Conservation (phyloP, 164 flowering plant genomes). For the Chloranthus sessilifolius region DNA sequence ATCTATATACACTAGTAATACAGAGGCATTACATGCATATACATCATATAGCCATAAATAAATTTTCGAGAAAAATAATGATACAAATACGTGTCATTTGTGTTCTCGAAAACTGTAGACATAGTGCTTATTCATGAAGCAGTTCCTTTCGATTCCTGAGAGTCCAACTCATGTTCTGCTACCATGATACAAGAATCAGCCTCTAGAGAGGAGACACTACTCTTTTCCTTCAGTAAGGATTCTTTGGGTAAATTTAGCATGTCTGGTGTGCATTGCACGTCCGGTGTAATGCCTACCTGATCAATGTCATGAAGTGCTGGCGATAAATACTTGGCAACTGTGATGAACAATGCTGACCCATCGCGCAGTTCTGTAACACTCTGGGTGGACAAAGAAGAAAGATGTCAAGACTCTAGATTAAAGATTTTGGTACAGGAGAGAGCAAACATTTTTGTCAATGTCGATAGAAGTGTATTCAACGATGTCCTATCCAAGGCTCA, state of each 20-base stretch:
- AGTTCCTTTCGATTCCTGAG: constrained; percentile 70
- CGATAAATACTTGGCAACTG: constrained; percentile 91
- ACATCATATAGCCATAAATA: no score
- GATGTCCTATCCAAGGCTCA: no score
- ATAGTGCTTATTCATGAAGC: constrained; percentile 89
- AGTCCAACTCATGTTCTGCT: constrained; percentile 85
- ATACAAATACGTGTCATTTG: no score
- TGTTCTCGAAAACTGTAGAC: no score
- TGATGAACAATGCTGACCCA: constrained; percentile 88
- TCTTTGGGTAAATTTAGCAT: constrained; percentile 52
- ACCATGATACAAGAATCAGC: constrained; percentile 92
- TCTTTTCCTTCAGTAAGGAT: constrained; percentile 28
- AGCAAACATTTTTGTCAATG: no score
- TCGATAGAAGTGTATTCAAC: no score
- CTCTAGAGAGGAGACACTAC: constrained; percentile 46
- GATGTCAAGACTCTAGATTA: no score
- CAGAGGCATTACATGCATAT: no score
- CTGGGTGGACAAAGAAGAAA: constrained; percentile 44
- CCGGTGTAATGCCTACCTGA: constrained; percentile 84
- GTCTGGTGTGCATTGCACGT: constrained; percentile 83
- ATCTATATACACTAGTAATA: no score
- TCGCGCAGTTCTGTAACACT: constrained; percentile 94
- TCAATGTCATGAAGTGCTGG: constrained; percentile 93
- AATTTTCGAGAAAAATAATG: no score
- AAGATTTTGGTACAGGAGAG: no score